These are phyloP conservation scores for Wickerhamomyces mucosus DNA, from an alignment of 805 yeast genomes.

Conservation along the genomic window DNA sequence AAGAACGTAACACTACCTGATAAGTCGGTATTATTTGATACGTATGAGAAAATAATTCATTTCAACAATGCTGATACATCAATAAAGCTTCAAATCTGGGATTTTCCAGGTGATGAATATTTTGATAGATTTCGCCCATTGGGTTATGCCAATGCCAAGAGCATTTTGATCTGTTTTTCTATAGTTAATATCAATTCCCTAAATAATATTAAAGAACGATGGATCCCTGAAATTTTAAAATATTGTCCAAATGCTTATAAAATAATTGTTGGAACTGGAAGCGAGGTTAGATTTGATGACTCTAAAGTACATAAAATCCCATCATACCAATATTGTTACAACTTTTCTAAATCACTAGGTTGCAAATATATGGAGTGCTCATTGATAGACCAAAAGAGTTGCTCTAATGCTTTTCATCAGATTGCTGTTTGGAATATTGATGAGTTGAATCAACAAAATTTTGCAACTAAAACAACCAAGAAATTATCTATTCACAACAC, in stretches of 20 bases:
- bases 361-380: constrained; percentile 30
- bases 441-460: constrained; percentile 1
- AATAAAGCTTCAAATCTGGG: constrained; percentile 29
- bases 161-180: constrained; percentile 29
- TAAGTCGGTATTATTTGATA: constrained; percentile 12
- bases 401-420: constrained; percentile 11
- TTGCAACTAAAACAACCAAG: not conserved
- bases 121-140: constrained; percentile 34
- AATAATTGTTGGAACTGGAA: constrained; percentile 29
- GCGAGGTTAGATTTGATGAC: constrained; percentile 25
- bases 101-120: constrained; percentile 29
- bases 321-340: constrained; percentile 19
- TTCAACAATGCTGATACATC: constrained; percentile 13
- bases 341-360: constrained; percentile 22
- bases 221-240: constrained; percentile 33
- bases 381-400: constrained; percentile 9
- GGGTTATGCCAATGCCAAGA: constrained; percentile 30
- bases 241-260: constrained; percentile 29
- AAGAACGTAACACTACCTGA: constrained; percentile 6
- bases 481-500: not conserved
- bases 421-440: constrained; percentile 9
- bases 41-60: constrained; percentile 12
- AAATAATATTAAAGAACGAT: constrained; percentile 27
- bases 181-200: constrained; percentile 25
- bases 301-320: constrained; percentile 16